Percentiles rank a stretch among this genome's conserved stretches.
These are phyloP conservation scores for Tuber aestivum DNA, from an alignment of 495 filamentous ascomycete genomes.

Conservation along the genomic window DNA sequence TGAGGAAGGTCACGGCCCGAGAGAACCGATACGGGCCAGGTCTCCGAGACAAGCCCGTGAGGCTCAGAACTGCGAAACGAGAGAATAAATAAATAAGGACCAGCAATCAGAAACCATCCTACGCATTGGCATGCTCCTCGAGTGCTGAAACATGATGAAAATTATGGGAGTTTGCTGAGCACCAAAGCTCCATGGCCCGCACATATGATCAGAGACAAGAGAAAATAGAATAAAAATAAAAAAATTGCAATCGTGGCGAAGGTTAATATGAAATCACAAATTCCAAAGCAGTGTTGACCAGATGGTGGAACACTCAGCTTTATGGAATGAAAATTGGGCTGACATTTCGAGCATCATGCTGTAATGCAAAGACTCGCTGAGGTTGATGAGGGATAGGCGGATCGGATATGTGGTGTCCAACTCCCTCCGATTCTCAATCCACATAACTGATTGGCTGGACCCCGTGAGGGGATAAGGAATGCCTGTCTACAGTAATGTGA, in stretches of 20 bases:
- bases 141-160: conserved; percentile 7
- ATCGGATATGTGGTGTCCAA: conserved; percentile 1
- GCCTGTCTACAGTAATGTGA: neutral
- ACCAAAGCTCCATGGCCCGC: neutral
- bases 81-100: neutral
- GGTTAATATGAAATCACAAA: conserved; percentile 1
- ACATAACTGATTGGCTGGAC: neutral
- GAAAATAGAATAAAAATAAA: no score
- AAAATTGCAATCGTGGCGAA: neutral
- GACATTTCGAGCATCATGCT: neutral
- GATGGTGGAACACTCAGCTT: neutral
- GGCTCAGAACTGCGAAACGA: neutral
- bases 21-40: neutral
- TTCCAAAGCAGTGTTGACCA: neutral
- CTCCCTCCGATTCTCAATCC: neutral
- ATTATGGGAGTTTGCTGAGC: neutral
- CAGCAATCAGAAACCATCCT: neutral
- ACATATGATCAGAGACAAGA: neutral
- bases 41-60: neutral
- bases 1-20: neutral
- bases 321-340: conserved; percentile 2
- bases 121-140: neutral
- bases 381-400: neutral
- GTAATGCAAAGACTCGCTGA: neutral
- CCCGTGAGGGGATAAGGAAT: neutral